Base-by-base conservation (phyloP, 164 flowering plant species). In the Saururus chinensis region DNA sequence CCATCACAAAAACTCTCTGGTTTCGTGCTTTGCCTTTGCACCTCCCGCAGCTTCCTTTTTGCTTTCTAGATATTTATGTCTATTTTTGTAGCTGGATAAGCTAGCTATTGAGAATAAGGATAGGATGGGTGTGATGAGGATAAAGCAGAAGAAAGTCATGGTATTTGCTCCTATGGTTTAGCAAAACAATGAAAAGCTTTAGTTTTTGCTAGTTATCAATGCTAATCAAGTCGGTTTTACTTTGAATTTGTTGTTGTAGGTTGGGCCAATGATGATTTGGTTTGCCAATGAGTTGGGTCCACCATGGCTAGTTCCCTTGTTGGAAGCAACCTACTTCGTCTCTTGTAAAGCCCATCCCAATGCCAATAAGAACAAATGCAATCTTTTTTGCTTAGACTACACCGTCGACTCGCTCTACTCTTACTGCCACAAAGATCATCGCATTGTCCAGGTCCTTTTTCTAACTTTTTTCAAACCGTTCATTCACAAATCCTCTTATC, bases 341-440 rank as follows among this genome's bases (percentile, higher is more conserved):
- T 79, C 79, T 20, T 86, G 92, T 41, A 37, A 49, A 13, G 37
- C 71, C 52, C 92, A 86, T 60, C 82, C 73, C 0, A 78, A 79
- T 60, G 76, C 89, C 4, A 71, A 70, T 51, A 86, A 81, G 61
- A 81, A 83, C 61, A 86, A 84, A 75, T 86, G 92, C 71, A 86
- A 86, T 53, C 35, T 81, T 74, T 86, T 69, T 66, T 86, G 92
- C 57, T 72, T 86, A 70, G 86, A 86, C 59, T 86, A 89, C 66
- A 68, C 70, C 71, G 84, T 76, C 9, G 64, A 68, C 52, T 78
- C 92, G 42, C 60, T 84, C 53, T 86, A 89, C 56, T 77, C 89
- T 25, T 80, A 75, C 72, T 84, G 92, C 67, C 92, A 86, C 74
- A 76, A 63, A 55, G 78, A 78, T 62, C 92, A 86, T 66, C 81